Conservation (phyloP, 257 asterid species). For the Solanum appendiculatum region DNA sequence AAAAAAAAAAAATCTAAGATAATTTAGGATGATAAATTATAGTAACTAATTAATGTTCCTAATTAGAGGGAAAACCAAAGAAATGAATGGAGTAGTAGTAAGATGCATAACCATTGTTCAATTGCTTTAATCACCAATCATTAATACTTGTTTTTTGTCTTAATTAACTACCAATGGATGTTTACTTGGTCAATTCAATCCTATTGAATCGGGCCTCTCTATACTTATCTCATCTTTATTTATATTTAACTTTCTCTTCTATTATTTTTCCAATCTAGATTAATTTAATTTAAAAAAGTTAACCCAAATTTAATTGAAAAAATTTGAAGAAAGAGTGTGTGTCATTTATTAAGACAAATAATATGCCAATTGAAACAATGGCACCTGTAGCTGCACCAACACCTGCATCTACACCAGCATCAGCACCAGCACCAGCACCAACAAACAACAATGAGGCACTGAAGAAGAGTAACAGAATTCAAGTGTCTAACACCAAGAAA, state of each 20-base stretch:
- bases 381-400: conserved; percentile 9
- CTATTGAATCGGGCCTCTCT: neutral
- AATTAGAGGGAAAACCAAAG: neutral
- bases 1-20: neutral
- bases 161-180: neutral
- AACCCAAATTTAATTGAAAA: neutral
- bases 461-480: conserved; percentile 44
- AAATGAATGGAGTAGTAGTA: neutral
- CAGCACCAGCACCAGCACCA: neutral
- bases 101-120: conserved; percentile 7
- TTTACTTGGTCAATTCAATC: conserved; percentile 26
- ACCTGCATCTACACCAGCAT: neutral
- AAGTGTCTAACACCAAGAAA: conserved; percentile 52
- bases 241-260: neutral
- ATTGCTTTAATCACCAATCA: neutral
- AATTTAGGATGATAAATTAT: neutral
- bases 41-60: neutral
- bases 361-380: conserved; percentile 35
- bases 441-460: conserved; percentile 11
- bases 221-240: neutral
- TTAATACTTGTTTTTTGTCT: neutral
- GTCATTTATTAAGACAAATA: neutral
- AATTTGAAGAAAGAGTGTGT: neutral
- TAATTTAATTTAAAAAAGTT: neutral
- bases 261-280: neutral